Evolutionary conservation across 2,329 filamentous ascomycete species (phyloP), one percentile per base, ranked within the genome.

Genomic region (Fusarium albosuccineum): DNA sequence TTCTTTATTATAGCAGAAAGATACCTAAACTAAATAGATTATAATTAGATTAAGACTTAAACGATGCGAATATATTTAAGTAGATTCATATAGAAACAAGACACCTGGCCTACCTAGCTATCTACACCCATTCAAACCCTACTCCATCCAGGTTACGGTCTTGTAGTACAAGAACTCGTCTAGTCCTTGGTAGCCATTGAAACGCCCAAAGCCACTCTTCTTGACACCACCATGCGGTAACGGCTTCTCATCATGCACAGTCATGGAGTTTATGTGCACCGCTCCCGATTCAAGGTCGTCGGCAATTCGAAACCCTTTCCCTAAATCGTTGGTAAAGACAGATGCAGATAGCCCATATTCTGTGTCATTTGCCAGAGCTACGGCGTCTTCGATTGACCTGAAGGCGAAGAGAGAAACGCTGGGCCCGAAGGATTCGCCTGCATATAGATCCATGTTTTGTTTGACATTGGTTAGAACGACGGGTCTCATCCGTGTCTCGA

Each of bases 291-390:
- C 86, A 55, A 91, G 85, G 51, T 81, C 79, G 68, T 79, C 83
- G 4, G 88, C 87, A 10, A 91, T 75, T 6, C 83, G 78, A 62
- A 91, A 72, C 0, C 82, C 88, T 14, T 81, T 79, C 45, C 81
- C 77, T 59, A 94, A 77, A 73, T 92, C 87, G 70, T 84, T 80
- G 0, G 91, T 93, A 75, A 92, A 94, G 1, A 95, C 85, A 0
- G 91, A 85, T 3, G 87, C 84, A 3, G 83, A 82, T 2, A 95
- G 85, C 2, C 92, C 92, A 74, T 93, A 94, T 56, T 92, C 89
- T 3, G 90, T 92, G 70, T 94, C 90, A 73, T 95, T 95, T 8
- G 91, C 91, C 17, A 94, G 79, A n/a, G 82, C 78, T n/a, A 94
- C 75, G 0, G 91, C 92, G 63, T 93, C 89, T 9, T 39, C 50